Base-by-base conservation (phyloP, 345 rosid species). In the Salix dunnii region DNA sequence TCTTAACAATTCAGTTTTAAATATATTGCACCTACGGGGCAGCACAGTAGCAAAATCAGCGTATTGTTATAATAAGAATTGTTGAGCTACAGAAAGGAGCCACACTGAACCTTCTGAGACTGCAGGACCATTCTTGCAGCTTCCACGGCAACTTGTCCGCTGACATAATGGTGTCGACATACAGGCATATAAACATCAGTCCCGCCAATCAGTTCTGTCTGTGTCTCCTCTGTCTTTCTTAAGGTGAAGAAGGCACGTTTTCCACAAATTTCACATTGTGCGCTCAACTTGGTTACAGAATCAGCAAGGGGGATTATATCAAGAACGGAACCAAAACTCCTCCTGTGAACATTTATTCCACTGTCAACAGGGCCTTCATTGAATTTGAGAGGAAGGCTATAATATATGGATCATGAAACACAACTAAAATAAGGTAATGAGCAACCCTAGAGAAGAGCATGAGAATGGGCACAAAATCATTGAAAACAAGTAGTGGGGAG, bases 171-270 rank as follows among this genome's bases (percentile, higher is more conserved):
- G 75, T 70, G 84, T 40, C 98, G 75, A 75, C 98, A 92, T 12
- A 94, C 97, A 0, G 98, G 95, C 97, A 92, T 94, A 83, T 92
- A 92, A 4, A 90, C 81, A 68, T 94, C 91, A 2, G 96, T 86
- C 2, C 97, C 99, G 0, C 94, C 97, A 0, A 95, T 90, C 48
- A 92, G 67, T 69, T 95, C 97, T 7, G 88, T 93, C 78, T 71
- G 78, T 8, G 66, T 88, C 78, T 95, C 94, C 62, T 84, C 85
- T 2, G 94, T 91, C 90, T 91, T 92, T 83, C 99, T 84, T 36
- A 90, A 70, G 36, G 99, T 95, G 74, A 95, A 95, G 78, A 73
- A 80, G 23, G 97, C 97, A 7, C 64, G 84, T 67, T 87, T 87
- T 62, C 97, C 94, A 67, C 99, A 92, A 1, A 95, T 83, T 70